phyloP scores from a whole-genome alignment of 441 rosid genomes.

The Syzygium malaccense region DNA sequence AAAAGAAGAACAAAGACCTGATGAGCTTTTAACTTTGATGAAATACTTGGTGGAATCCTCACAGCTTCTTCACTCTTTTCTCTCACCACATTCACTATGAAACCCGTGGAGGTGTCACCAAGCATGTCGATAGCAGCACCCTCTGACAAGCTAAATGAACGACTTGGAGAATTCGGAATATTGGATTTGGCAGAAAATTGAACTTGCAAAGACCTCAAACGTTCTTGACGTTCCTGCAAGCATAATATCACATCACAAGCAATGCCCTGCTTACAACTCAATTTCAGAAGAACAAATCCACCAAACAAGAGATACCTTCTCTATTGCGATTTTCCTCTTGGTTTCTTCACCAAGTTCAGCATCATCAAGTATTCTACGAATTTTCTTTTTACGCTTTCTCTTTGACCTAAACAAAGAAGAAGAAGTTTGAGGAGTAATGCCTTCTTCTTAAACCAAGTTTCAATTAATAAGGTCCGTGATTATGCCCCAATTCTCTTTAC shows the following conservation, averaged over 20 bases:
- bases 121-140: constrained; percentile 75
- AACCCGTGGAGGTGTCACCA: constrained; percentile 83
- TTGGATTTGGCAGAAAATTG: constrained; percentile 71
- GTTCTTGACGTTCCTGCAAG: constrained; percentile 96
- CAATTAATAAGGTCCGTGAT: too few relatives aligned
- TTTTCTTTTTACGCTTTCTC: constrained; percentile 78
- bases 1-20: constrained; percentile 52
- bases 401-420: constrained; percentile 36
- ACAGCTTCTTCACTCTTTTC: constrained; percentile 97
- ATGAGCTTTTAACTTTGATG: constrained; percentile 85
- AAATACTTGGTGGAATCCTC: constrained; percentile 85
- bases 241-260: constrained; percentile 10
- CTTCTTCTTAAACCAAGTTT: neutral
- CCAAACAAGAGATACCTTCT: constrained; percentile 52
- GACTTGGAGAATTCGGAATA: constrained; percentile 36
- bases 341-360: constrained; percentile 99
- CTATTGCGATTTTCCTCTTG: constrained; percentile 94
- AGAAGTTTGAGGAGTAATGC: constrained; percentile 15
- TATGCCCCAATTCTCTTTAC: neutral
- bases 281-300: constrained; percentile 6
- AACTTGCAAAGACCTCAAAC: constrained; percentile 72
- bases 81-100: constrained; percentile 97
- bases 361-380: constrained; percentile 95
- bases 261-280: constrained; percentile 3
- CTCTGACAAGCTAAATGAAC: constrained; percentile 41